Evolutionary conservation across 371 early-diverging fungal genomes (phyloP), one percentile per base, ranked within the genome.

Genomic region (Mucor plumbeus): DNA sequence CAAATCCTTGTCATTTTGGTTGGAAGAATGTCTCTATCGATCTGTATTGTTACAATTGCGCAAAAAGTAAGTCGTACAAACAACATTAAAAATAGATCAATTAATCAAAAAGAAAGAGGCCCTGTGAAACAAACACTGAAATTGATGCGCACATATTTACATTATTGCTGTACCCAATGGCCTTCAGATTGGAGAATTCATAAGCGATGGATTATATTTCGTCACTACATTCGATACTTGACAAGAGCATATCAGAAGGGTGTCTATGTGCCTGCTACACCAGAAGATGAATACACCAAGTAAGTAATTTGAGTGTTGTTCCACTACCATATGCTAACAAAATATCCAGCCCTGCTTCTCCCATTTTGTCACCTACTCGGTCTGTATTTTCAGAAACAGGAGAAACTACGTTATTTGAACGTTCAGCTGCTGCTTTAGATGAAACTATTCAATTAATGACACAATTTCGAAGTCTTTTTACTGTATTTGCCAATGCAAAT

Each of bases 1-100:
- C 47, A 88, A 85, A 34, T 85, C 88, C 67, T 73, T 88, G 59
- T 73, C 75, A 9, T 78, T 77, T 63, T 92, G 92, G 91, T 66
- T 87, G 8, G 91, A 92, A 59, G 87, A 87, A 48, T 87, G 89
- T 34, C 76, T 91, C 63, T 91, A 90, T 68, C 84, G 89, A 35
- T 80, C 82, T 7, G 75, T 87, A 5, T 69, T 90, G 55, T 63
- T 90, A 40, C 81, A 85, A 53, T 54, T 89, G 60, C 81, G 85
- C 26, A 73, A 75, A 33, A 74, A 82, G 88, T 86, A 84, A 75
- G 73, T 54, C 36, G 7, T 19, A 57, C 15, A 17, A 10, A 43
- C 33, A 50, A 10, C 21, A 59, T 35, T 41, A 33, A 43, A 41
- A 43, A 41, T 50, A 50, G 19, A 50, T 19, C 50, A 50, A 21